Base-by-base conservation (phyloP, 768 basidiomycete genomes). In the Leucogyrophana mollusca region DNA sequence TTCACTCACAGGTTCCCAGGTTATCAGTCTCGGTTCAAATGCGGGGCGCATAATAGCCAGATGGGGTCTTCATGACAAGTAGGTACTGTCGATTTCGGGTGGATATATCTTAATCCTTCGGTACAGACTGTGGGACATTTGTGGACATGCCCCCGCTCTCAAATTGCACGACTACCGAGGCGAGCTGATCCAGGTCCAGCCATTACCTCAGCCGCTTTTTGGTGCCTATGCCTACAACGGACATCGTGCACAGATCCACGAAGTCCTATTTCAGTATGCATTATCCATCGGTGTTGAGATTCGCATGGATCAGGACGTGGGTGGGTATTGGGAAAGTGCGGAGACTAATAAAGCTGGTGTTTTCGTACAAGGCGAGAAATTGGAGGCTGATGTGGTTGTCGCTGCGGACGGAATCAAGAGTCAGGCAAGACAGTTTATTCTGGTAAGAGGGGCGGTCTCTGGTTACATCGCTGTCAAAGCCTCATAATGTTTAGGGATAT, bases 181-280 rank as follows among this genome's bases (percentile, higher is more conserved):
- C 33, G 50, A 57, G 18, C 41, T 52, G 33, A 41, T 60, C 37
- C 41, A 43, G 13, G 51, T 49, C 36, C 58, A 64, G 44, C 49
- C 38, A 32, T 42, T 52, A 50, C 42, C 48, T 38, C 44, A 32
- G 23, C 47, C 40, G 30, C 43, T 35, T 25, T 56, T 44, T 37
- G 55, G 48, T 37, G 51, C 54, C 40, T 52, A 53, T 51, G 45
- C 49, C 24, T 58, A 61, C 50, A 56, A 60, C 44, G 62, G 57
- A n/a, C 56, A 61, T 49, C 63, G 57, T 34, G 58, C 47, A 36
- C 56, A 60, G 44, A 41, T 68, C 20, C 52, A 57, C 44, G 23
- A 47, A 11, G 43, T 58, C 24, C 35, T 61, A 20, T 46, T 54
- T 21, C 34, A 53, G 5, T 44, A 53, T 33, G 67, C 59, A 25